phyloP scores from a whole-genome alignment of 192 early-diverging fungal genomes.

The Mortierella alpina region DNA sequence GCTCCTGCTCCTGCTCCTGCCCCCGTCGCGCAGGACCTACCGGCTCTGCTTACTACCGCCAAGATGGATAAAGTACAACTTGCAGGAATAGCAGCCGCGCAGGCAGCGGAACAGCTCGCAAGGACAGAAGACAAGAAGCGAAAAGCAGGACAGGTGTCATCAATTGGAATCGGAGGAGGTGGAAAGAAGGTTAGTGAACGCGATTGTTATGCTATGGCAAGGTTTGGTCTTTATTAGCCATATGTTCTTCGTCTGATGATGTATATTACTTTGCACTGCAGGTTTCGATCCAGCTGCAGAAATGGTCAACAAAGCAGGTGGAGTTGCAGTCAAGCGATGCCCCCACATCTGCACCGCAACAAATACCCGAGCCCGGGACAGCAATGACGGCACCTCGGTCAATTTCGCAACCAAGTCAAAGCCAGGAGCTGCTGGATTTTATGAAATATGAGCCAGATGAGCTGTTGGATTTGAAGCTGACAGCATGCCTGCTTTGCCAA shows the following conservation, averaged over 20 bases:
- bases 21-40: constrained; percentile 24
- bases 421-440: not conserved
- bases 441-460: constrained; percentile 36
- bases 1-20: not conserved
- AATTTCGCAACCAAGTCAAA: not conserved
- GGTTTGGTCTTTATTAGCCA: not conserved
- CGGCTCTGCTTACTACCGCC: constrained; percentile 36
- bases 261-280: not conserved
- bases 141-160: constrained; percentile 17
- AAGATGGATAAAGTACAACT: constrained; percentile 38
- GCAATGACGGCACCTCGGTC: not conserved
- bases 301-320: constrained; percentile 43
- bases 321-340: constrained; percentile 21
- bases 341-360: not conserved
- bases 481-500: constrained; percentile 71
- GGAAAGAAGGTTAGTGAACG: constrained; percentile 29
- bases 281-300: constrained; percentile 46
- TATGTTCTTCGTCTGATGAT: not conserved
- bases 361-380: not conserved
- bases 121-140: constrained; percentile 42
- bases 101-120: constrained; percentile 45
- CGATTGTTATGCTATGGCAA: not conserved
- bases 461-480: constrained; percentile 53
- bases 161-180: constrained; percentile 42
- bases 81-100: constrained; percentile 47